Conservation (phyloP, 176 grass and related monocot genomes). For the Poa annua region DNA sequence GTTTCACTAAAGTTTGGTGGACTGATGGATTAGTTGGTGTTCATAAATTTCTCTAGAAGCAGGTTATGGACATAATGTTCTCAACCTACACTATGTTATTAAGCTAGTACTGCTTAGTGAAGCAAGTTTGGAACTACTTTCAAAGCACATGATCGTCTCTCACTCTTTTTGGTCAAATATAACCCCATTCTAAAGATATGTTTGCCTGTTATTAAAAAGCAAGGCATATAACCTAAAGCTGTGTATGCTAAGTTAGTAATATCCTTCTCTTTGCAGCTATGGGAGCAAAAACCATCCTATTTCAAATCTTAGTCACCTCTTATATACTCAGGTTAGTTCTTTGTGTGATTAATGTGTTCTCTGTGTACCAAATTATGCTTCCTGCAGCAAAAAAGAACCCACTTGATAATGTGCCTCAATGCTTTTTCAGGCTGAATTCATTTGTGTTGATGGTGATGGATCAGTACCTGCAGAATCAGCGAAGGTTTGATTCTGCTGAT, state of each 20-base stretch:
- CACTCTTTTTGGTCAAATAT: neutral
- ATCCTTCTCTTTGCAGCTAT: slow-evolving; percentile 61
- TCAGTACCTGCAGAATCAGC: slow-evolving; percentile 92
- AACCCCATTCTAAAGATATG: neutral
- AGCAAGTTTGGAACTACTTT: neutral
- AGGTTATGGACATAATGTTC: neutral
- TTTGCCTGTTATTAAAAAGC: neutral
- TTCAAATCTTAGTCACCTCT: slow-evolving; percentile 62
- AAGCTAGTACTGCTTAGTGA: slow-evolving; percentile 6
- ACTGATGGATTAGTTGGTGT: neutral
- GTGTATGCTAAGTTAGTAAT: slow-evolving; percentile 32
- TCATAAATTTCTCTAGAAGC: slow-evolving; percentile 24
- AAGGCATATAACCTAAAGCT: neutral
- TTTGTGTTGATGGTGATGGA: slow-evolving; percentile 90
- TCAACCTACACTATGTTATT: neutral
- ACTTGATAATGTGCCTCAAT: neutral
- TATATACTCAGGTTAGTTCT: slow-evolving; percentile 66
- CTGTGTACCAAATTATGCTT: slow-evolving; percentile 9
- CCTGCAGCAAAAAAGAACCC: neutral
- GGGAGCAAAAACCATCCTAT: slow-evolving; percentile 71
- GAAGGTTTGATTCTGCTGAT: slow-evolving; percentile 49
- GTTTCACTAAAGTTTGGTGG: neutral
- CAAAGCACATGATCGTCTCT: neutral
- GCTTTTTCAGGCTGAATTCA: slow-evolving; percentile 65
- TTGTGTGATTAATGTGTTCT: slow-evolving; percentile 28